These are phyloP conservation scores for Taphrina wiesneri DNA, from an alignment of 1,139 yeast genomes.

Conservation along the genomic window DNA sequence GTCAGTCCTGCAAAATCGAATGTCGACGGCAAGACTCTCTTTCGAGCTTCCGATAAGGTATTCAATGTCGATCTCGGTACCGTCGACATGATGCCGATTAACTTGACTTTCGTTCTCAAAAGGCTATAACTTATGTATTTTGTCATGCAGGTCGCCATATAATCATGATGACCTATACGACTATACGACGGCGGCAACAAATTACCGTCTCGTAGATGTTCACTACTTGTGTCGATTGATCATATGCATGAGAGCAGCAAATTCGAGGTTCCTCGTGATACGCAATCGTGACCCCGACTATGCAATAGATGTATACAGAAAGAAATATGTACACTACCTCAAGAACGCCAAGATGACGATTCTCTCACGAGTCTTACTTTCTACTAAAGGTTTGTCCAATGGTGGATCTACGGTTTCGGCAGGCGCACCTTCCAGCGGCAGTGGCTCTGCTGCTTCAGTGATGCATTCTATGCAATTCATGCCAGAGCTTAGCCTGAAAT, in stretches of 20 bases:
- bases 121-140: no score
- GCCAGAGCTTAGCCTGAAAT: conserved; percentile 22
- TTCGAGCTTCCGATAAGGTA: conserved; percentile 3
- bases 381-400: background rate
- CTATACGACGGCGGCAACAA: background rate
- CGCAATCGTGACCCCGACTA: no score
- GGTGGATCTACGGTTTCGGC: background rate
- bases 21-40: background rate
- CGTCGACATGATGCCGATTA: background rate
- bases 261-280: no score
- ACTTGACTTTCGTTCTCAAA: no score
- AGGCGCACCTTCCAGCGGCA: background rate
- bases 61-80: background rate
- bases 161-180: background rate
- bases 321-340: background rate
- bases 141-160: background rate
- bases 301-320: background rate
- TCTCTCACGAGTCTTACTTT: background rate
- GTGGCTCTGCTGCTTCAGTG: conserved; percentile 21
- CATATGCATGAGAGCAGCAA: no score
- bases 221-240: background rate
- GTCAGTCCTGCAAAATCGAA: conserved; percentile 13
- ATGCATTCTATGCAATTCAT: conserved; percentile 29
- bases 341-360: conserved; percentile 7
- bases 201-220: background rate